Evolutionary conservation across 371 early-diverging fungal genomes (phyloP).

Genomic region (Parasitella parasitica): DNA sequence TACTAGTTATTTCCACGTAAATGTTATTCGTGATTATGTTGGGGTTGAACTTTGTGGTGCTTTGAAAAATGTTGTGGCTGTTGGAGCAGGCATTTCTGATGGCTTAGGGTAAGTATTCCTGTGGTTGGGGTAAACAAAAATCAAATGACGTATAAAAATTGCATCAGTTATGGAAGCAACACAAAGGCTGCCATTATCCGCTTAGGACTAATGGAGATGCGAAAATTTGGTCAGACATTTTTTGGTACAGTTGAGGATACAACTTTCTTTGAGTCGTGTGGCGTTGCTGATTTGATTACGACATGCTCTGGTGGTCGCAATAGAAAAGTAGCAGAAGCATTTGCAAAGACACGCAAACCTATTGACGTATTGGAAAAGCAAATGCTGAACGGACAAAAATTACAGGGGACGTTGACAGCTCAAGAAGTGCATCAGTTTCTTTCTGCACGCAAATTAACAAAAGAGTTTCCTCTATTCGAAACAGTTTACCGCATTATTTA

Average conservation of each 20-base stretch:
- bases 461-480: slow-evolving; percentile 87
- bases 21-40: slow-evolving; percentile 83
- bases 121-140: slow-evolving; percentile 3
- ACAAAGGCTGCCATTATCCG: slow-evolving; percentile 98
- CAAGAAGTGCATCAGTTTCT: slow-evolving; percentile 88
- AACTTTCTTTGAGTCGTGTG: slow-evolving; percentile 98
- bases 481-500: slow-evolving; percentile 90
- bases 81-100: slow-evolving; percentile 97
- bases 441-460: slow-evolving; percentile 53
- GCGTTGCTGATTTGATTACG: slow-evolving; percentile 93
- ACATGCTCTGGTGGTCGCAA: slow-evolving; percentile 98
- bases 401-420: slow-evolving; percentile 96
- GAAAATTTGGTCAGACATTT: slow-evolving; percentile 85
- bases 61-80: slow-evolving; percentile 97
- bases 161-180: slow-evolving; percentile 81
- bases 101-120: slow-evolving; percentile 51
- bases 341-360: slow-evolving; percentile 84
- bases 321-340: slow-evolving; percentile 90
- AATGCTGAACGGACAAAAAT: slow-evolving; percentile 95
- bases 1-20: slow-evolving; percentile 86
- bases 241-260: slow-evolving; percentile 77
- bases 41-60: slow-evolving; percentile 98
- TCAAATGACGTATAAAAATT: background rate
- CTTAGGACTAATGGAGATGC: slow-evolving; percentile 96
- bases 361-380: slow-evolving; percentile 90